Evolutionary conservation across 2,329 filamentous ascomycete species (phyloP).

Genomic region (Penicillium brasilianum): DNA sequence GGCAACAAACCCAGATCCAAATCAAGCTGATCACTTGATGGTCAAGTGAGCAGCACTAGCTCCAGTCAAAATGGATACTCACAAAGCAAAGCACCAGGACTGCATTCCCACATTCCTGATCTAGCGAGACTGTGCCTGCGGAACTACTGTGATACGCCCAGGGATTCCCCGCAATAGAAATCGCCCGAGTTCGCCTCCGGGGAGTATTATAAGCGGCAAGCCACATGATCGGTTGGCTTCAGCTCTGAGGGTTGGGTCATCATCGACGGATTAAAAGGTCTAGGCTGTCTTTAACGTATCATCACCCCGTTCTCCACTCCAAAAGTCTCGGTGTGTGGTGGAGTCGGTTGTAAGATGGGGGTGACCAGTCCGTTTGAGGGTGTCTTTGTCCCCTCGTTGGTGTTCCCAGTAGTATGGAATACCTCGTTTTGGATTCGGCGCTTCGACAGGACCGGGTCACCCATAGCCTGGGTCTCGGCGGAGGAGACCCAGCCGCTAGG

Average conservation of each 20-base stretch:
- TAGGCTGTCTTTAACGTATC: slow-evolving; percentile 14
- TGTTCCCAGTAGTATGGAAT: not conserved
- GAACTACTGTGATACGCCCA: slow-evolving; percentile 33
- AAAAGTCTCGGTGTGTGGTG: slow-evolving; percentile 1
- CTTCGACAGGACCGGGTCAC: slow-evolving; percentile 13
- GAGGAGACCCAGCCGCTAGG: slow-evolving; percentile 16
- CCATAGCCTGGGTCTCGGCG: slow-evolving; percentile 6
- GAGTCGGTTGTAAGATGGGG: slow-evolving; percentile 12
- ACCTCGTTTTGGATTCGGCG: slow-evolving; percentile 17
- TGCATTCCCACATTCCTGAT: slow-evolving; percentile 31
- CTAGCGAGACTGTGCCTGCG: slow-evolving; percentile 18
- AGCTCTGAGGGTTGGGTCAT: slow-evolving; percentile 11
- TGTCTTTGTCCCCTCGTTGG: slow-evolving; percentile 2
- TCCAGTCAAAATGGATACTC: slow-evolving; percentile 20
- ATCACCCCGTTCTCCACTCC: slow-evolving; percentile 7
- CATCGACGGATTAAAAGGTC: slow-evolving; percentile 17
- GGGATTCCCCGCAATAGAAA: slow-evolving; percentile 35
- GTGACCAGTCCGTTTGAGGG: not conserved
- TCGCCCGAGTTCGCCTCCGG: slow-evolving; percentile 19
- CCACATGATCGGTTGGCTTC: slow-evolving; percentile 30
- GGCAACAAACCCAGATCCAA: slow-evolving; percentile 20
- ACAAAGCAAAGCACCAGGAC: slow-evolving; percentile 16
- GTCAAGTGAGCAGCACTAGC: slow-evolving; percentile 20
- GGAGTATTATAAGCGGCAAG: slow-evolving; percentile 17
- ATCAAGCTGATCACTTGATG: slow-evolving; percentile 28